A percentile compares a stretch with the other conserved stretches of the same genome.
Evolutionary conservation across 805 yeast species (phyloP).

Genomic region (Sugiyamaella boreocaroliniensis): DNA sequence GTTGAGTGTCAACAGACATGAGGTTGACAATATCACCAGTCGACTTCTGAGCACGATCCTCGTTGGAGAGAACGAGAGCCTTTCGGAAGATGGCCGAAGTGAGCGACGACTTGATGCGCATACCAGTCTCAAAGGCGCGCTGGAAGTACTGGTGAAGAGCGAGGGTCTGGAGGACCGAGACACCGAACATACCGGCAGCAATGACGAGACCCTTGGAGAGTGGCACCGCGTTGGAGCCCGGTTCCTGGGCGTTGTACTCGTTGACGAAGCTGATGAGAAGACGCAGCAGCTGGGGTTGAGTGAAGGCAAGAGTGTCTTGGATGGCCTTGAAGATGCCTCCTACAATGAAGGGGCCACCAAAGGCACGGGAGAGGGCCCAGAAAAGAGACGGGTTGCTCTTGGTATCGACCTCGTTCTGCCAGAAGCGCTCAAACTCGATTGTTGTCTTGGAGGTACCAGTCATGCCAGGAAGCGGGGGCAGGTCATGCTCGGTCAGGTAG

Average conservation of each 20-base stretch:
- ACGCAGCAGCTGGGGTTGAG: slow-evolving; percentile 80
- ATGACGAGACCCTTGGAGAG: slow-evolving; percentile 55
- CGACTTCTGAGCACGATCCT: slow-evolving; percentile 50
- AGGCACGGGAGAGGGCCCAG: slow-evolving; percentile 58
- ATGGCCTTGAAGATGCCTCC: slow-evolving; percentile 68
- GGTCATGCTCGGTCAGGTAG: slow-evolving; percentile 47
- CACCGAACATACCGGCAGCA: slow-evolving; percentile 55
- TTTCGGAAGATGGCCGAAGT: slow-evolving; percentile 64
- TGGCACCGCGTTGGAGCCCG: slow-evolving; percentile 26
- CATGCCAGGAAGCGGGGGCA: slow-evolving; percentile 69
- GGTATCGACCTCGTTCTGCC: slow-evolving; percentile 49
- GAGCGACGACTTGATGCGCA: slow-evolving; percentile 56
- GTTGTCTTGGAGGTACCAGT: slow-evolving; percentile 52
- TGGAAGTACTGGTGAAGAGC: slow-evolving; percentile 62
- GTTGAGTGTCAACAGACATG: slow-evolving; percentile 65
- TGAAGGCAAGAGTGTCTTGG: slow-evolving; percentile 75
- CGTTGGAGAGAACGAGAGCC: slow-evolving; percentile 50
- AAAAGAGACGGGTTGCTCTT: slow-evolving; percentile 42
- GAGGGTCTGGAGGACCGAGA: slow-evolving; percentile 54
- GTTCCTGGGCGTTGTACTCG: slow-evolving; percentile 32
- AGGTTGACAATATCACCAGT: slow-evolving; percentile 78
- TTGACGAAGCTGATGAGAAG: slow-evolving; percentile 56
- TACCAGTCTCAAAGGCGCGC: slow-evolving; percentile 47
- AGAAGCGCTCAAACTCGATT: slow-evolving; percentile 46
- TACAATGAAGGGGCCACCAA: slow-evolving; percentile 61